These are phyloP conservation scores for Teunomyces lycoperdinae DNA, from an alignment of 805 yeast species.

Conservation along the genomic window DNA sequence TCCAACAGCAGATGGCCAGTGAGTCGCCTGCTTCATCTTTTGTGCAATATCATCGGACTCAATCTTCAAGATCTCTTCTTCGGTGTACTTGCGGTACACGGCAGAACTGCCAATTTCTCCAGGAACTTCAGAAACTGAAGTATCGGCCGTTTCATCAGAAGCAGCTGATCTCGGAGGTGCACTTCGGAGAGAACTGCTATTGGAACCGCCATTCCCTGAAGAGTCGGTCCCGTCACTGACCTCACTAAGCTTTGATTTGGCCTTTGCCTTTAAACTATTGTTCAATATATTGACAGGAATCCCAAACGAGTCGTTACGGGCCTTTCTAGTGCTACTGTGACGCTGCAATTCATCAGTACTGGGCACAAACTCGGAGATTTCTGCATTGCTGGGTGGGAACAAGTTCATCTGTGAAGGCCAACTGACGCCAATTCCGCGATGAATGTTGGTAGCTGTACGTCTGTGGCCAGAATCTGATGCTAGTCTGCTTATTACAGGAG, in stretches of 20 bases:
- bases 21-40: constrained; percentile 32
- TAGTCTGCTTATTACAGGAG: background rate
- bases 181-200: background rate
- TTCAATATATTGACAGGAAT: constrained; percentile 20
- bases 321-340: constrained; percentile 33
- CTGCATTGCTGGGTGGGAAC: constrained; percentile 35
- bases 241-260: constrained; percentile 2
- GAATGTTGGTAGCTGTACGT: constrained; percentile 4
- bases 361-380: constrained; percentile 27
- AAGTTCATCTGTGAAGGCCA: constrained; percentile 59
- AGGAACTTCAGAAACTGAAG: background rate
- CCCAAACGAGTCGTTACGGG: constrained; percentile 25
- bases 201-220: background rate
- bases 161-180: background rate
- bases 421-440: constrained; percentile 13
- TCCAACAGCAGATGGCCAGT: constrained; percentile 59
- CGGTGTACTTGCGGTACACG: constrained; percentile 28
- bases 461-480: background rate
- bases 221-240: background rate
- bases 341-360: constrained; percentile 29
- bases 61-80: constrained; percentile 39
- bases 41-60: constrained; percentile 46
- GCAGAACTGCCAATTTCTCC: background rate
- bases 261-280: constrained; percentile 2
- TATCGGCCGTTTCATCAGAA: background rate